phyloP scores from a whole-genome alignment of 2,329 filamentous ascomycete genomes.

The Colletotrichum aenigma region DNA sequence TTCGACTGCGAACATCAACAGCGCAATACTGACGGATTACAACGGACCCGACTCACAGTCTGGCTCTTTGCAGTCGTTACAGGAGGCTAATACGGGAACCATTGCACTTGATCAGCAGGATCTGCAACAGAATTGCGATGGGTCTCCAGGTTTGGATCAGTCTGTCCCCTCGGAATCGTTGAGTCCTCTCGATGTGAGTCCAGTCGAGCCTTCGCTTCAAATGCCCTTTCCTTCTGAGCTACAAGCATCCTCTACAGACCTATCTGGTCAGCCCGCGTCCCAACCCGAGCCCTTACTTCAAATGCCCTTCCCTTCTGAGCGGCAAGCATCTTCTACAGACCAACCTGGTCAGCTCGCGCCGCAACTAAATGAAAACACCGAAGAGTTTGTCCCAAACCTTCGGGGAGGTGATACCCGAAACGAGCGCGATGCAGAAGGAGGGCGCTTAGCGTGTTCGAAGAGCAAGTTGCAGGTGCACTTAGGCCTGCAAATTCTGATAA shows the following conservation, averaged over 20 bases:
- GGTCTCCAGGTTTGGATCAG: not conserved
- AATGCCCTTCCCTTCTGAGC: not conserved
- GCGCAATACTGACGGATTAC: not conserved
- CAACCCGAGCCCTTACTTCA: not conserved
- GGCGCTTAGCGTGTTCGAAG: not conserved
- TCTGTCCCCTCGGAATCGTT: not conserved
- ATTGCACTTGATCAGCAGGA: not conserved
- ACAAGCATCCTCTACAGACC: not conserved
- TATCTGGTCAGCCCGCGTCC: not conserved
- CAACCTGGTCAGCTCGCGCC: not conserved
- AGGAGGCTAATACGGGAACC: not conserved
- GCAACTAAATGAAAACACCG: not conserved
- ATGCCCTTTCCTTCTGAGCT: not conserved
- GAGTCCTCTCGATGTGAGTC: not conserved
- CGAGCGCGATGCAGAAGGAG: not conserved
- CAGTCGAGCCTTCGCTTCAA: not conserved
- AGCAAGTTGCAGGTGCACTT: not conserved
- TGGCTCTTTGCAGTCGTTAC: not conserved
- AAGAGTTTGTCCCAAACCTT: not conserved
- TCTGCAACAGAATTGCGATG: not conserved
- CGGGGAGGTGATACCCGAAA: not conserved
- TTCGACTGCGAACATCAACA: not conserved
- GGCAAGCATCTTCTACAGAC: not conserved
- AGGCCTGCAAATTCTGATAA: not conserved
- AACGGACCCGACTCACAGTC: not conserved